A percentile compares a stretch with the other conserved stretches of the same genome.
Evolutionary conservation across 75 land plant species (phyloP).

Genomic region (Pinus tabuliformis): DNA sequence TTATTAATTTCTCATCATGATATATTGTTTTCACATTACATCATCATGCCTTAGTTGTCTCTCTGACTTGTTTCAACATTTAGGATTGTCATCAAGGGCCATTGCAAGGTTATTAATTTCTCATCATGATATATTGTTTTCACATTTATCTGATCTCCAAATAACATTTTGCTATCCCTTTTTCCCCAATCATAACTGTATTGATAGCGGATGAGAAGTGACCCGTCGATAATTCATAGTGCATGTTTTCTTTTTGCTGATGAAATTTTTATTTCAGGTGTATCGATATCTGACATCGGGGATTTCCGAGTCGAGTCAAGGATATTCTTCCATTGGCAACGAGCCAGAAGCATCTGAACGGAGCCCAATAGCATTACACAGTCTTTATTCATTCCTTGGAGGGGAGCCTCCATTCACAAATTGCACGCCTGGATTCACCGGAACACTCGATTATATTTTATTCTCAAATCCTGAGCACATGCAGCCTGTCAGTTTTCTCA

Average conservation of each 20-base stretch:
- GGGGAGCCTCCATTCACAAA: conserved; percentile 90
- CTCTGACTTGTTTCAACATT: neutral
- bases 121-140: neutral
- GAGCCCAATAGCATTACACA: conserved; percentile 47
- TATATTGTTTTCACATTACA: neutral
- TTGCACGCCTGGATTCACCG: conserved; percentile 82
- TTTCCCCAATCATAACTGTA: neutral
- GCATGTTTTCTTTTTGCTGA: neutral
- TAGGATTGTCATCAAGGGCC: neutral
- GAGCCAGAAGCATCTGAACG: conserved; percentile 17
- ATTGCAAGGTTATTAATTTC: too few species aligned
- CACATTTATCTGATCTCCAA: neutral
- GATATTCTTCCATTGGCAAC: neutral
- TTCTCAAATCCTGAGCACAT: conserved; percentile 42
- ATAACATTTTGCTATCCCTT: neutral
- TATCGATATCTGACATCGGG: conserved; percentile 54
- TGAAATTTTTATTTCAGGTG: conserved; percentile 40
- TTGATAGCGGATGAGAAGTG: neutral
- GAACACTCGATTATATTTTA: conserved; percentile 88
- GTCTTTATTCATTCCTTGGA: conserved; percentile 56
- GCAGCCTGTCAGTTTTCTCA: conserved; percentile 54
- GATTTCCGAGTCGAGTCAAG: conserved; percentile 1
- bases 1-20: neutral
- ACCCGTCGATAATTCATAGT: neutral
- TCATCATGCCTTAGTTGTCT: neutral